A percentile compares a stretch with the other conserved stretches of the same genome.
Conservation (phyloP, 768 basidiomycete genomes). For the Naematelia encephala region DNA sequence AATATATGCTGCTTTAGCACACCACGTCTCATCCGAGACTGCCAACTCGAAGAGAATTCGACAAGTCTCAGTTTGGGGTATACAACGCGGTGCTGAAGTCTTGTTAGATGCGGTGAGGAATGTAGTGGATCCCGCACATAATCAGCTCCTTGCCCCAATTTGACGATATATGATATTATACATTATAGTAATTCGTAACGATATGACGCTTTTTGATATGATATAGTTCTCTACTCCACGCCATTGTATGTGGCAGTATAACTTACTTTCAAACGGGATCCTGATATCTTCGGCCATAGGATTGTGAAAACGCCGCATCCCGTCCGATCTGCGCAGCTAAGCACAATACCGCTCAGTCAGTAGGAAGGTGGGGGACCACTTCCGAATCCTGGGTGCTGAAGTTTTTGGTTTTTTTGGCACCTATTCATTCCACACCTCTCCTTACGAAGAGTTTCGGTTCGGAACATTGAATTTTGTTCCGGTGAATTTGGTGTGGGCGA, state of each 20-base stretch:
- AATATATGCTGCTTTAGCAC: conserved; percentile 88
- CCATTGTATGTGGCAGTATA: background rate
- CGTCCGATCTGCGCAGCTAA: conserved; percentile 7
- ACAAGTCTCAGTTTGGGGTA: conserved; percentile 88
- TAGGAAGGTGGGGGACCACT: conserved; percentile 6
- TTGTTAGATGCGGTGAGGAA: conserved; percentile 73
- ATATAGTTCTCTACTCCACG: background rate
- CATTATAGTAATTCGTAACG: no score
- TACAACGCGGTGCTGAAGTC: conserved; percentile 89
- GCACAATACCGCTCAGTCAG: background rate
- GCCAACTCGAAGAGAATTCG: conserved; percentile 83
- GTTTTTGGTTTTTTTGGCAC: no score
- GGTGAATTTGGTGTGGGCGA: no score
- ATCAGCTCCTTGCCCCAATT: conserved; percentile 20
- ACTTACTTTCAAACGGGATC: background rate
- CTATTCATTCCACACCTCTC: no score
- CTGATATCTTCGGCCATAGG: conserved; percentile 4
- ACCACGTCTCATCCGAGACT: conserved; percentile 75
- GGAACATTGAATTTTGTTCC: no score
- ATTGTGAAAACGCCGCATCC: conserved; percentile 4
- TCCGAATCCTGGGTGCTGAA: conserved; percentile 6
- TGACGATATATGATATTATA: no score
- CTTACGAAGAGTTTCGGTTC: no score
- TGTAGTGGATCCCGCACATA: conserved; percentile 62
- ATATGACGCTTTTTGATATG: no score